These are phyloP conservation scores for Prunus salicina DNA, from an alignment of 306 rosid genomes.

Conservation along the genomic window DNA sequence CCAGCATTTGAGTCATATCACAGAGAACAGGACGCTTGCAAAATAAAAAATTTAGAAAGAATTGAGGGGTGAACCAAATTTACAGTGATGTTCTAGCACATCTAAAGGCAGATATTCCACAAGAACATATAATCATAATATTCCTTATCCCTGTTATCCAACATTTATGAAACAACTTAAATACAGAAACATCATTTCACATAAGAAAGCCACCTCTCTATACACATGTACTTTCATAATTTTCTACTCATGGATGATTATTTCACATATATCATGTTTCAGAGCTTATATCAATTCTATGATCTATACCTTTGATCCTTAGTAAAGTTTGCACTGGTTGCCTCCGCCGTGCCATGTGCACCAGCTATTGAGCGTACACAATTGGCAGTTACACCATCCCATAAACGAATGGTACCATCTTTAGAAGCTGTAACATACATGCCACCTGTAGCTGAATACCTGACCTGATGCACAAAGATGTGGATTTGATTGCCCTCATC, in stretches of 20 bases:
- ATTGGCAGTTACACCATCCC: constrained; percentile 85
- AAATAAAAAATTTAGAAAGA: background rate
- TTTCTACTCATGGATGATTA: background rate
- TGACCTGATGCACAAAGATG: constrained; percentile 55
- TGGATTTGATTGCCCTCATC: constrained; percentile 9
- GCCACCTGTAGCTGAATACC: constrained; percentile 75
- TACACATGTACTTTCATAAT: background rate
- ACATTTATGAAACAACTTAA: constrained; percentile 1
- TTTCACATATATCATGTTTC: background rate
- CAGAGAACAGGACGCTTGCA: constrained; percentile 5
- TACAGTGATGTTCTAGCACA: background rate
- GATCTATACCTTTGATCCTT: constrained; percentile 70
- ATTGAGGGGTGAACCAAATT: background rate
- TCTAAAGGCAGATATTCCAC: background rate
- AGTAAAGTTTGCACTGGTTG: constrained; percentile 80
- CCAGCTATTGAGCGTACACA: constrained; percentile 68
- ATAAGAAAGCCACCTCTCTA: background rate
- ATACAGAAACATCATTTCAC: background rate
- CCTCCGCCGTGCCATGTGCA: constrained; percentile 80
- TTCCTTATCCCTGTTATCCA: background rate
- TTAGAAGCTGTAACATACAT: constrained; percentile 94
- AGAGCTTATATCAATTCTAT: constrained; percentile 7
- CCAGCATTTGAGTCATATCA: constrained; percentile 19
- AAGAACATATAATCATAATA: background rate
- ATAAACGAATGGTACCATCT: constrained; percentile 74